A percentile compares a stretch with the other conserved stretches of the same genome.
Evolutionary conservation across 371 early-diverging fungal species (phyloP).

Genomic region (Mucor velutinosus): DNA sequence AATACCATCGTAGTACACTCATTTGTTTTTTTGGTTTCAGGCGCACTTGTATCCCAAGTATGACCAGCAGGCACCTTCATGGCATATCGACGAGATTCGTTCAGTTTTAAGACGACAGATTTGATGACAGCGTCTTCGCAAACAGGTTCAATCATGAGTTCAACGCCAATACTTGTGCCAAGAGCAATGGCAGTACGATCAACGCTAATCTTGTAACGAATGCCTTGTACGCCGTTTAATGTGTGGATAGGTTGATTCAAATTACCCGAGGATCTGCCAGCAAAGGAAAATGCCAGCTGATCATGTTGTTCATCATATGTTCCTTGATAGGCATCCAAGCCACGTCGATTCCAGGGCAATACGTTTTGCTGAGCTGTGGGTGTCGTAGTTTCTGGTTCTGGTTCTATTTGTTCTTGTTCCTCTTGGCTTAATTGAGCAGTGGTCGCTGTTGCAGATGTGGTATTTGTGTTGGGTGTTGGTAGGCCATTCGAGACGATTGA

Average conservation of each 20-base stretch:
- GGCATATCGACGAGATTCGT: slow-evolving; percentile 28
- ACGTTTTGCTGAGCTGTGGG: neutral
- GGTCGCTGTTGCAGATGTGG: neutral
- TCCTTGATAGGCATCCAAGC: slow-evolving; percentile 14
- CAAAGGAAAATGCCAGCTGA: slow-evolving; percentile 31
- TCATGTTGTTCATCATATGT: slow-evolving; percentile 45
- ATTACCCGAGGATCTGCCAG: slow-evolving; percentile 33
- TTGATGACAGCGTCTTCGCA: slow-evolving; percentile 14
- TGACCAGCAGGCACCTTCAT: slow-evolving; percentile 36
- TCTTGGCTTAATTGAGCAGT: neutral
- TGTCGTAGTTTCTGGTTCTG: neutral
- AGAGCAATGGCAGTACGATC: slow-evolving; percentile 47
- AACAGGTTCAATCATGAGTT: slow-evolving; percentile 38
- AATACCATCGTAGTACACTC: slow-evolving; percentile 30
- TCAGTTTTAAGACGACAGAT: slow-evolving; percentile 22
- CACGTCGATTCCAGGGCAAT: slow-evolving; percentile 18
- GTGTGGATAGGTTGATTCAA: neutral
- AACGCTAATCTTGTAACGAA: slow-evolving; percentile 35
- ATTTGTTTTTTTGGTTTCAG: slow-evolving; percentile 16
- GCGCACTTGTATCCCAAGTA: neutral
- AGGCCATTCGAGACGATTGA: slow-evolving; percentile 10
- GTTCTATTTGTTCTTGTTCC: neutral
- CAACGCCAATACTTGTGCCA: slow-evolving; percentile 44
- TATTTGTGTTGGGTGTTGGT: neutral
- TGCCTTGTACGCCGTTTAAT: slow-evolving; percentile 17